Conservation (phyloP, 192 early-diverging fungal genomes). For the Neocallimastix lanati region DNA sequence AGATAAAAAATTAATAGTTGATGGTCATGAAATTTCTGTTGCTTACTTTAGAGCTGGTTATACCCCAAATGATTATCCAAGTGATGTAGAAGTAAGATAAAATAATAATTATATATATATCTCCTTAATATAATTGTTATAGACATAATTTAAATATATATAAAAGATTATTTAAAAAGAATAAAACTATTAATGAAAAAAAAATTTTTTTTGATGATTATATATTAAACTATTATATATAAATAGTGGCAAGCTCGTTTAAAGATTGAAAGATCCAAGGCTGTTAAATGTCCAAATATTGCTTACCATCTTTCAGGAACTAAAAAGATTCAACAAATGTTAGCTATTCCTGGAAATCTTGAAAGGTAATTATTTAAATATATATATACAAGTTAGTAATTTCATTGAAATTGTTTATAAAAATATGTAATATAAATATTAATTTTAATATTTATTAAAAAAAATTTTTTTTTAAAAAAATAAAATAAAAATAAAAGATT, state of each 20-base stretch:
- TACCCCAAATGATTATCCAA: slow-evolving; percentile 68
- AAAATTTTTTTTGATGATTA: no score
- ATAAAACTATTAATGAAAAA: no score
- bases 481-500: no score
- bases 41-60: slow-evolving; percentile 85
- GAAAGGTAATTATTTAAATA: slow-evolving; percentile 41
- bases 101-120: no score
- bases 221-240: not conserved
- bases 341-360: slow-evolving; percentile 57
- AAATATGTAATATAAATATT: no score
- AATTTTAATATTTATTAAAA: no score
- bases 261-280: slow-evolving; percentile 57
- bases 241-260: slow-evolving; percentile 81
- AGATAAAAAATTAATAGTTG: slow-evolving; percentile 38
- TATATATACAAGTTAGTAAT: not conserved
- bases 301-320: slow-evolving; percentile 86
- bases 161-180: no score
- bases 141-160: no score
- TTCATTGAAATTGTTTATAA: no score
- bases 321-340: slow-evolving; percentile 90
- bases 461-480: no score
- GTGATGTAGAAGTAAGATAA: slow-evolving; percentile 10
- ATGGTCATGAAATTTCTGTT: slow-evolving; percentile 57
- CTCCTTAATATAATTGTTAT: no score
- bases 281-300: slow-evolving; percentile 75